phyloP scores from a whole-genome alignment of 2,329 filamentous ascomycete species.

The Aspergillus sp. region DNA sequence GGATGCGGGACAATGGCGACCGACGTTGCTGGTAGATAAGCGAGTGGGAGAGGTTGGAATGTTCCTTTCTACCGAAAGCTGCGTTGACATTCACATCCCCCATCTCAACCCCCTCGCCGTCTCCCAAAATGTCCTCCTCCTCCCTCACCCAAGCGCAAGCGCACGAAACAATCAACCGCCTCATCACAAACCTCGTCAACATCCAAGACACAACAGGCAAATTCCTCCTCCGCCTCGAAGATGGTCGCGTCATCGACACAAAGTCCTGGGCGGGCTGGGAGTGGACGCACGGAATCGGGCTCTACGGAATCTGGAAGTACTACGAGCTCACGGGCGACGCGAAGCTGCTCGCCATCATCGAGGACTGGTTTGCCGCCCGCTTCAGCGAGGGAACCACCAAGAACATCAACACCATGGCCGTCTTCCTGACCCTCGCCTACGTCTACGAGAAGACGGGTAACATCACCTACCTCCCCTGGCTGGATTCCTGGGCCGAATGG shows the following conservation, averaged over 20 bases:
- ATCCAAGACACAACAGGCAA: slow-evolving; percentile 76
- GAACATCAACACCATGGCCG: slow-evolving; percentile 85
- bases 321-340: slow-evolving; percentile 71
- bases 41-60: not conserved
- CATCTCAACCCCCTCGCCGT: not conserved
- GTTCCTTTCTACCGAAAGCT: not conserved
- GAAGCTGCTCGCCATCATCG: slow-evolving; percentile 66
- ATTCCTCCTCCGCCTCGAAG: slow-evolving; percentile 71
- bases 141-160: slow-evolving; percentile 9
- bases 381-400: slow-evolving; percentile 75
- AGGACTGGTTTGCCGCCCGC: slow-evolving; percentile 73
- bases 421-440: slow-evolving; percentile 74
- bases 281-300: slow-evolving; percentile 79
- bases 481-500: slow-evolving; percentile 83
- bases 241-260: slow-evolving; percentile 79
- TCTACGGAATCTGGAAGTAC: slow-evolving; percentile 83
- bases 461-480: slow-evolving; percentile 72
- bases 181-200: slow-evolving; percentile 76
- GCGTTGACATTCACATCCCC: not conserved
- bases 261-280: slow-evolving; percentile 80
- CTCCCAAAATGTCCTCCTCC: not conserved
- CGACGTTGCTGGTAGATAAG: not conserved
- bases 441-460: slow-evolving; percentile 77
- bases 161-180: slow-evolving; percentile 62
- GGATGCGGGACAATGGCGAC: not conserved